Conservation (phyloP, 129 eudicot species). For the Flaveria brownii region DNA sequence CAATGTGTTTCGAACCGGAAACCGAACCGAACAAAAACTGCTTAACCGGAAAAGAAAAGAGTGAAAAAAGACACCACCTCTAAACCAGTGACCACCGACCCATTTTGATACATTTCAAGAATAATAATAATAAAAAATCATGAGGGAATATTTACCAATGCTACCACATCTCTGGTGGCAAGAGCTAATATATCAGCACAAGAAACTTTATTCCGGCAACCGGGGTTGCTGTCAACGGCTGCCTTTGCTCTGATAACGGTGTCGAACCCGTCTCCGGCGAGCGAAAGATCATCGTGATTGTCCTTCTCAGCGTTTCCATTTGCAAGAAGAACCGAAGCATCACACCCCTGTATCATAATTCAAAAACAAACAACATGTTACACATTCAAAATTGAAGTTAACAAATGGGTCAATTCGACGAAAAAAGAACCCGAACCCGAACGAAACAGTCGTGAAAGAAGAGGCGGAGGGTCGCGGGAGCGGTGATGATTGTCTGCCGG, state of each 20-base stretch:
- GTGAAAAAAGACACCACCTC: background rate
- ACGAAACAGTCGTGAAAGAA: constrained; percentile 80
- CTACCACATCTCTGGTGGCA: constrained; percentile 80
- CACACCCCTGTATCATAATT: constrained; percentile 56
- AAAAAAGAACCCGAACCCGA: constrained; percentile 42
- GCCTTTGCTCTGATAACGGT: constrained; percentile 74
- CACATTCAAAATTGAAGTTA: background rate
- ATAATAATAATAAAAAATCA: background rate
- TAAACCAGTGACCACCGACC: too few relatives aligned
- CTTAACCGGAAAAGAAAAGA: background rate
- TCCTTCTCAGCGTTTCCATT: constrained; percentile 65
- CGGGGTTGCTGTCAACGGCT: constrained; percentile 57
- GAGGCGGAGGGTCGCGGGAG: constrained; percentile 75
- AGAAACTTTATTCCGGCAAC: constrained; percentile 64
- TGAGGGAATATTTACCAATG: constrained; percentile 47
- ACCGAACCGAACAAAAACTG: too few relatives aligned
- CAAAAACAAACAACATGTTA: background rate
- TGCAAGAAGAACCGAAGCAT: constrained; percentile 64
- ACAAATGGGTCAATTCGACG: background rate
- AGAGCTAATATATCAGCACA: constrained; percentile 84
- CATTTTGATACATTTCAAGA: background rate
- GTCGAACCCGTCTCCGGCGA: constrained; percentile 88
- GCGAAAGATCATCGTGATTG: constrained; percentile 59
- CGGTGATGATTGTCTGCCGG: constrained; percentile 63
- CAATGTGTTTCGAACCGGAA: too few relatives aligned